Evolutionary conservation across 495 filamentous ascomycete genomes (phyloP).

Genomic region (Clohesyomyces aquaticus): DNA sequence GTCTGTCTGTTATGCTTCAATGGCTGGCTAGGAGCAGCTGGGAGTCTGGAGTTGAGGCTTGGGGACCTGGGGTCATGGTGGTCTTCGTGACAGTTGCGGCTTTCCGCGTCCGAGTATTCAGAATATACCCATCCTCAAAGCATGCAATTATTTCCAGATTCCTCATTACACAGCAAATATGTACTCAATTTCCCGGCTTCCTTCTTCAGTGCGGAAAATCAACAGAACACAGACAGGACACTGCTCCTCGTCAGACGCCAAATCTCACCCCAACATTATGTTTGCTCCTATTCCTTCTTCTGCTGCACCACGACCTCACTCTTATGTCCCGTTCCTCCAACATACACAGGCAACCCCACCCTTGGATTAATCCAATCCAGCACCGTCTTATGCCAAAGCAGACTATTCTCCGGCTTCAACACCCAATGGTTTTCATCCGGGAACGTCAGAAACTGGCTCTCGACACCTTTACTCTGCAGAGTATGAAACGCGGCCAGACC

Average conservation of each 20-base stretch:
- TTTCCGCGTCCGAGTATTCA: neutral
- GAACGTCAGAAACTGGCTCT: slow-evolving; percentile 78
- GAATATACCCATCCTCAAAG: slow-evolving; percentile 17
- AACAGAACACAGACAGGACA: neutral
- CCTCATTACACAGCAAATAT: too few relatives aligned
- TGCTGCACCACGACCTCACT: slow-evolving; percentile 1
- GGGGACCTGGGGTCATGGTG: neutral
- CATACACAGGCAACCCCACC: slow-evolving; percentile 56
- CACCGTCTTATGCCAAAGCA: slow-evolving; percentile 90
- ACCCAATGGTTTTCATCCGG: slow-evolving; percentile 90
- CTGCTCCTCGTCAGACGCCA: neutral
- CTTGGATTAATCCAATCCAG: slow-evolving; percentile 88
- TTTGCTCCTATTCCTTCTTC: neutral
- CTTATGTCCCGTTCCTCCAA: slow-evolving; percentile 5
- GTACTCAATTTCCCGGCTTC: too few relatives aligned
- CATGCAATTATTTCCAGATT: too few relatives aligned
- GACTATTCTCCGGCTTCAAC: slow-evolving; percentile 83
- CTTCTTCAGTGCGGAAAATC: neutral
- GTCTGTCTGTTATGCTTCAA: too few relatives aligned
- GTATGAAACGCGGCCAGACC: slow-evolving; percentile 88
- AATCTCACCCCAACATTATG: neutral
- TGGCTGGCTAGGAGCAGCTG: neutral
- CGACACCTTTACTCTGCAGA: slow-evolving; percentile 71
- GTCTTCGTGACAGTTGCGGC: neutral
- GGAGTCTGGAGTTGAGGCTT: neutral